Evolutionary conservation across 2,329 filamentous ascomycete genomes (phyloP).

Genomic region (Fusarium kyushuense): DNA sequence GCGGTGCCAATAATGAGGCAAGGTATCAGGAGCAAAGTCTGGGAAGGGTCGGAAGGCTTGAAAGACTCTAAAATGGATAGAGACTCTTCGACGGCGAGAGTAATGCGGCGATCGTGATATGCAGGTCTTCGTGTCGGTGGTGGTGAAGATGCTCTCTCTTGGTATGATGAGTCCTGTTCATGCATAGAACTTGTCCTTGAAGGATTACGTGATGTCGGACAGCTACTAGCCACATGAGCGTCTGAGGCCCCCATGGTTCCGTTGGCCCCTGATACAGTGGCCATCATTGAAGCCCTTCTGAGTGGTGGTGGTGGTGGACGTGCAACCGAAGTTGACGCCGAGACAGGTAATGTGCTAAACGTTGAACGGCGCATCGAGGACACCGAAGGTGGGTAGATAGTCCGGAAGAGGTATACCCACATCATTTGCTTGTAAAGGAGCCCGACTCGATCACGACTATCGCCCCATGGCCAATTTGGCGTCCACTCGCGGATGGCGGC

Average conservation of each 20-base stretch:
- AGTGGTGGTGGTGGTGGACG: slow-evolving; percentile 40
- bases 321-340: slow-evolving; percentile 32
- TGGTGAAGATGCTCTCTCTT: slow-evolving; percentile 55
- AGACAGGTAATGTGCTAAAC: slow-evolving; percentile 46
- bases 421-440: slow-evolving; percentile 74
- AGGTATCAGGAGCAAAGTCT: slow-evolving; percentile 70
- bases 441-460: slow-evolving; percentile 67
- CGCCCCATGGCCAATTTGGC: slow-evolving; percentile 69
- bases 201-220: slow-evolving; percentile 52
- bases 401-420: slow-evolving; percentile 73
- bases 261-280: slow-evolving; percentile 45
- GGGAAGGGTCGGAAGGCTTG: slow-evolving; percentile 67
- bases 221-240: slow-evolving; percentile 47
- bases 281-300: slow-evolving; percentile 54
- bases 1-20: slow-evolving; percentile 72
- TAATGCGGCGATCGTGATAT: slow-evolving; percentile 65
- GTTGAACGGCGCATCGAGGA: slow-evolving; percentile 49
- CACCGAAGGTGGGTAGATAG: slow-evolving; percentile 66
- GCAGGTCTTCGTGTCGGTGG: slow-evolving; percentile 61
- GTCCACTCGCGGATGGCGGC: slow-evolving; percentile 79
- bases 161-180: slow-evolving; percentile 49
- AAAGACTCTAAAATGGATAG: slow-evolving; percentile 67
- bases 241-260: slow-evolving; percentile 23
- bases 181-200: slow-evolving; percentile 58
- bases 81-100: slow-evolving; percentile 67